Conservation (phyloP, 179 eudicot genomes). For the Silene coronaria region DNA sequence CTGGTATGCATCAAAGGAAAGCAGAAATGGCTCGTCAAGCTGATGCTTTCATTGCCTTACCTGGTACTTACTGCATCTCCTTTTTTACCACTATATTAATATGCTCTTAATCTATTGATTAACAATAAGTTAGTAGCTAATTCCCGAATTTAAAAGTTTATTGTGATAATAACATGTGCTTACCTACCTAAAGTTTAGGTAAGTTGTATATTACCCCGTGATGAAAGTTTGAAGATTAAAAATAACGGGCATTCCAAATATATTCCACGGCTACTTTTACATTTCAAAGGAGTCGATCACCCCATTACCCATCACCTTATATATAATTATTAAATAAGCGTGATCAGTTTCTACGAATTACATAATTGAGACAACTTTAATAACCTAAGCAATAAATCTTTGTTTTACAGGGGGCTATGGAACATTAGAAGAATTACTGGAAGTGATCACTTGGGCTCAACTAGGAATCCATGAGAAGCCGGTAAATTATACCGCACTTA, state of each 20-base stretch:
- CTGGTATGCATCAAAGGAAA: slow-evolving; percentile 81
- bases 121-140: background rate
- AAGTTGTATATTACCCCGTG: too few relatives aligned
- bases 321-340: too few relatives aligned
- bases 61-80: slow-evolving; percentile 41
- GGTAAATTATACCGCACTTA: slow-evolving; percentile 29
- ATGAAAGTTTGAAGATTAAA: too few relatives aligned
- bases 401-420: slow-evolving; percentile 71
- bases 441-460: slow-evolving; percentile 95
- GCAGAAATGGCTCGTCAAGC: slow-evolving; percentile 89
- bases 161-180: too few relatives aligned
- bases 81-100: background rate
- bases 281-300: too few relatives aligned
- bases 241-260: too few relatives aligned
- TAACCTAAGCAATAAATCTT: background rate
- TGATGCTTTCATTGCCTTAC: slow-evolving; percentile 87
- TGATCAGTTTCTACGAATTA: too few relatives aligned
- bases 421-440: slow-evolving; percentile 77
- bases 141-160: too few relatives aligned
- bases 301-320: too few relatives aligned
- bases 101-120: background rate
- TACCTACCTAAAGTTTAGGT: too few relatives aligned
- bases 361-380: too few relatives aligned
- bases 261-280: too few relatives aligned
- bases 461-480: slow-evolving; percentile 86